phyloP scores from a whole-genome alignment of 371 early-diverging fungal species.

The Syncephalis fuscata region DNA sequence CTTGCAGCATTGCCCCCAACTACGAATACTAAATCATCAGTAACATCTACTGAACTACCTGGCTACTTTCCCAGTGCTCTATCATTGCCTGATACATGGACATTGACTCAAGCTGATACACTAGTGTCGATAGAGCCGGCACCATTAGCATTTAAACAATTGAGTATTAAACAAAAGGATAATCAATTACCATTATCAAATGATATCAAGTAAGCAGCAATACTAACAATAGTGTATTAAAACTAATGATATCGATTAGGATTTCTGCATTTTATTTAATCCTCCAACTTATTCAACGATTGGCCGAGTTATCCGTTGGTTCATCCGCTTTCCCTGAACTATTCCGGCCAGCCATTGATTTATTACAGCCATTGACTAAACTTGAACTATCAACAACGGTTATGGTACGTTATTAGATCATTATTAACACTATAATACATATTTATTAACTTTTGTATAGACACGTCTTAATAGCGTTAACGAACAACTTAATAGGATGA shows the following conservation, averaged over 20 bases:
- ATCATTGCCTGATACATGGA: background rate
- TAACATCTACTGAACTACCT: too few species aligned
- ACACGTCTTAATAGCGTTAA: constrained; percentile 8
- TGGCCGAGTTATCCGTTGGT: constrained; percentile 30
- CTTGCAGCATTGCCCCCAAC: too few species aligned
- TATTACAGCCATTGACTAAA: constrained; percentile 14
- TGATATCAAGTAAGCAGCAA: too few species aligned
- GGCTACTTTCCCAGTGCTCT: too few species aligned
- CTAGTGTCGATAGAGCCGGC: too few species aligned
- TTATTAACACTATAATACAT: background rate
- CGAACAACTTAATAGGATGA: constrained; percentile 24
- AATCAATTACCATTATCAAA: too few species aligned
- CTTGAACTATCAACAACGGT: constrained; percentile 1
- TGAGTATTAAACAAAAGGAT: too few species aligned
- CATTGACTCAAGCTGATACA: background rate
- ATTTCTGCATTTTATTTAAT: constrained; percentile 18
- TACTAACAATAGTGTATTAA: too few species aligned
- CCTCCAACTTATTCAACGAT: constrained; percentile 25
- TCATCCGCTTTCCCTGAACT: constrained; percentile 40
- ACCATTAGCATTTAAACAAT: too few species aligned
- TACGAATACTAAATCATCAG: too few species aligned
- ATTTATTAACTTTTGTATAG: too few species aligned
- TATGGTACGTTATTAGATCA: background rate
- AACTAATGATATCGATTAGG: too few species aligned
- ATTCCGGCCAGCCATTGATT: constrained; percentile 23